Conservation (phyloP, 495 filamentous ascomycete genomes). For the Trichoderma asperelloides region DNA sequence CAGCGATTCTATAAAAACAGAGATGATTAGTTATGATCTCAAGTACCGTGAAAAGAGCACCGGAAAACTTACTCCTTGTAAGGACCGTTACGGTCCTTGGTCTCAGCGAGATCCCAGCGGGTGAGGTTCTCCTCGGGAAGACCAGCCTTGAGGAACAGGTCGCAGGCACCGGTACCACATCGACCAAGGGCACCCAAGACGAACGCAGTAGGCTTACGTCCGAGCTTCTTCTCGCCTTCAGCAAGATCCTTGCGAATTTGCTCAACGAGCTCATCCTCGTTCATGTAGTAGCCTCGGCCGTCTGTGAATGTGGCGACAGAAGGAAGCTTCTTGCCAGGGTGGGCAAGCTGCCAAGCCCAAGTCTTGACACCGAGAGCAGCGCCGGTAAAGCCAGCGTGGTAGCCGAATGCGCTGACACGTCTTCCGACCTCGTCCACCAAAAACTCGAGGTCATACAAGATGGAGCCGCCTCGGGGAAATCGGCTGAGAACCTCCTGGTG, state of each 20-base stretch:
- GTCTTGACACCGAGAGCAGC: constrained; percentile 43
- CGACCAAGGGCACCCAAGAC: not conserved
- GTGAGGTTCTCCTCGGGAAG: constrained; percentile 50
- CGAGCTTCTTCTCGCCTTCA: not conserved
- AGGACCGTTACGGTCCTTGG: constrained; percentile 65
- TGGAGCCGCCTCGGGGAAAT: too few relatives aligned
- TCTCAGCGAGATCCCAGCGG: constrained; percentile 82
- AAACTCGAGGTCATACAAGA: too few relatives aligned
- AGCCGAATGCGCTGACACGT: too few relatives aligned
- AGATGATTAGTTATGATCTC: too few relatives aligned
- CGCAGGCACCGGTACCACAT: not conserved
- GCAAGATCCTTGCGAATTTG: constrained; percentile 43
- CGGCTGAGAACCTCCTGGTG: constrained; percentile 22
- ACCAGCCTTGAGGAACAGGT: not conserved
- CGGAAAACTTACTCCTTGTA: constrained; percentile 75
- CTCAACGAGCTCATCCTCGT: constrained; percentile 49
- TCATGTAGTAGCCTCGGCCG: too few relatives aligned
- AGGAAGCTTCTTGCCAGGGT: too few relatives aligned
- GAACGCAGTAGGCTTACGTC: not conserved
- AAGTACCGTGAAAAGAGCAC: too few relatives aligned
- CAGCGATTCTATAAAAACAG: too few relatives aligned
- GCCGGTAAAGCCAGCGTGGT: too few relatives aligned
- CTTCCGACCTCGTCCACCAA: too few relatives aligned
- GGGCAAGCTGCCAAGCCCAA: too few relatives aligned
- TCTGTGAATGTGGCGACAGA: too few relatives aligned